phyloP scores from a whole-genome alignment of 2,329 filamentous ascomycete genomes.

The Phialemonium atrogriseum region DNA sequence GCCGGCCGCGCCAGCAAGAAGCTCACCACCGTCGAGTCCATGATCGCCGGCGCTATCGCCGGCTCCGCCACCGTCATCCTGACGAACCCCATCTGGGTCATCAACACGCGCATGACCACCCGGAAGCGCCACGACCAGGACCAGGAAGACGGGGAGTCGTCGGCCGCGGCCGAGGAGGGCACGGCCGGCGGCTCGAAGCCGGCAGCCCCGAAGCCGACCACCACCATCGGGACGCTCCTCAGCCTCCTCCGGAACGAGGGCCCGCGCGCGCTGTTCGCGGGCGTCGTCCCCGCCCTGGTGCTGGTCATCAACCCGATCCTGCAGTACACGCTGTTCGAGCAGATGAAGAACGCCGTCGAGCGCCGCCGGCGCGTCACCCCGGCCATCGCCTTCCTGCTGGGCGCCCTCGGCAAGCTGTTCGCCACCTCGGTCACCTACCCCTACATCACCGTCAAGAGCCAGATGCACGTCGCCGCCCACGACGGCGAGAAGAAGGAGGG shows the following conservation, averaged over 20 bases:
- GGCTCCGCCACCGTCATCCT: conserved; percentile 90
- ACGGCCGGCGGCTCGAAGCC: conserved; percentile 16
- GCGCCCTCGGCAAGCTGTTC: conserved; percentile 87
- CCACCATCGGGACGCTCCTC: conserved; percentile 74
- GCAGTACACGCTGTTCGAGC: conserved; percentile 98
- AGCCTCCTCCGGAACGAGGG: conserved; percentile 78
- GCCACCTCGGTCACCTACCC: conserved; percentile 94
- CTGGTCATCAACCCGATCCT: conserved; percentile 97
- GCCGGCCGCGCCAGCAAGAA: conserved; percentile 68
- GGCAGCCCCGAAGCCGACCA: conserved; percentile 56
- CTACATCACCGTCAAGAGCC: conserved; percentile 97
- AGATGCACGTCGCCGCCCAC: conserved; percentile 84
- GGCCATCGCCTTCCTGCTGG: conserved; percentile 80
- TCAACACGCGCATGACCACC: conserved; percentile 97
- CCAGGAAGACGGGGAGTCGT: conserved; percentile 19
- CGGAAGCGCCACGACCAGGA: conserved; percentile 47
- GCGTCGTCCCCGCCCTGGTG: conserved; percentile 85
- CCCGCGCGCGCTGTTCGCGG: conserved; percentile 75
- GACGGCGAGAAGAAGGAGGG: conserved; percentile 65
- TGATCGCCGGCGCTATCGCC: conserved; percentile 90
- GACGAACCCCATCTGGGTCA: conserved; percentile 98
- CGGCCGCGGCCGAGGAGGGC: conserved; percentile 14
- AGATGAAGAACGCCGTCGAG: conserved; percentile 89
- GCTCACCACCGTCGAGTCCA: conserved; percentile 85
- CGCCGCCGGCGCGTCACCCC: conserved; percentile 62